Evolutionary conservation across 2,329 filamentous ascomycete species (phyloP).

Genomic region (Clonostachys chloroleuca): DNA sequence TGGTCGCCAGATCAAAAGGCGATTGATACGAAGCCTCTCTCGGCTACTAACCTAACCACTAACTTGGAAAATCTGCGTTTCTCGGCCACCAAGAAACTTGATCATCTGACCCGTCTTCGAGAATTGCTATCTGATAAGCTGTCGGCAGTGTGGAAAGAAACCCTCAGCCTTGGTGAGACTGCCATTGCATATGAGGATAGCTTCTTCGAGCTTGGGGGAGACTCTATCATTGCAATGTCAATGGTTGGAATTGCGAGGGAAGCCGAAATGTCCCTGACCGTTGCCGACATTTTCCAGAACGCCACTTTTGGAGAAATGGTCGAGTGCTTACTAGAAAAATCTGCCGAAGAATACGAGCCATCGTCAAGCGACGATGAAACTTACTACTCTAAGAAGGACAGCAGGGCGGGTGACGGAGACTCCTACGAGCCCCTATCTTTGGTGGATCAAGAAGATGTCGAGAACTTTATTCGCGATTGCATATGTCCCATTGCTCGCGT

Average conservation of each 20-base stretch:
- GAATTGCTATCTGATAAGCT: conserved; percentile 7
- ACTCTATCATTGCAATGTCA: conserved; percentile 47
- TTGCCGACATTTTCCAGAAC: conserved; percentile 37
- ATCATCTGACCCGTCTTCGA: neutral
- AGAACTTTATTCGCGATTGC: conserved; percentile 2
- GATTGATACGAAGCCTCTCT: no score
- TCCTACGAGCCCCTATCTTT: conserved; percentile 2
- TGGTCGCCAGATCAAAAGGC: neutral
- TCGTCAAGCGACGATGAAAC: conserved; percentile 3
- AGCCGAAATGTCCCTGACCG: conserved; percentile 30
- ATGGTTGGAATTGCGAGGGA: conserved; percentile 36
- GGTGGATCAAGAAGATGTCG: neutral
- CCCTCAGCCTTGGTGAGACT: conserved; percentile 1
- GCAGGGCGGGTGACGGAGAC: neutral
- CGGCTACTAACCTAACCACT: neutral
- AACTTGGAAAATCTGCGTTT: neutral
- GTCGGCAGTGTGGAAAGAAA: conserved; percentile 2
- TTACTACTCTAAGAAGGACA: conserved; percentile 2
- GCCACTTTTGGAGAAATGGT: conserved; percentile 30
- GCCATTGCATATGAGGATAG: conserved; percentile 4
- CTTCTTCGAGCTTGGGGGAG: conserved; percentile 31
- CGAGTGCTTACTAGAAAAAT: neutral
- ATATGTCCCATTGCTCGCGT: conserved; percentile 10
- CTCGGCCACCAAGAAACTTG: neutral
- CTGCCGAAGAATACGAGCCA: neutral